phyloP scores from a whole-genome alignment of 2,329 filamentous ascomycete genomes.

The Ascochyta fabae region DNA sequence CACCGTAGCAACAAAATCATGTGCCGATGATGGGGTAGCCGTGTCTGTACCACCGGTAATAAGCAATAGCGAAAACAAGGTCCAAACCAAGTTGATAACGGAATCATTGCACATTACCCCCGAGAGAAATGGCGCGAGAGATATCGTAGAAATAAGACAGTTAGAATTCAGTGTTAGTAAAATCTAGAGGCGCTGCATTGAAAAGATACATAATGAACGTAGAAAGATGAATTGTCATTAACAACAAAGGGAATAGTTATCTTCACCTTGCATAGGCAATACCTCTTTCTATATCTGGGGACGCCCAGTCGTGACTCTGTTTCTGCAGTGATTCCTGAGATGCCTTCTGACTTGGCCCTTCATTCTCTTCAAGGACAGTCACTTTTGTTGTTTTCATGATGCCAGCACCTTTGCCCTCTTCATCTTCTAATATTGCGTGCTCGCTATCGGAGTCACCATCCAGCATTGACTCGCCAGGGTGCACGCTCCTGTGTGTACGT shows the following conservation, averaged over 20 bases:
- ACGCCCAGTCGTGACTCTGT: conserved; percentile 17
- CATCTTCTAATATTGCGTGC: conserved; percentile 32
- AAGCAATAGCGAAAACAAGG: too few species aligned
- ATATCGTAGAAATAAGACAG: too few species aligned
- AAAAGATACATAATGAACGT: neutral
- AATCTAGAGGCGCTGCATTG: neutral
- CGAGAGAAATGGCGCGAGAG: too few species aligned
- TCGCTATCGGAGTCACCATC: conserved; percentile 37
- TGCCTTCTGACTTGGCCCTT: conserved; percentile 4
- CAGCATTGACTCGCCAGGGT: conserved; percentile 28
- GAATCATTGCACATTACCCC: too few species aligned
- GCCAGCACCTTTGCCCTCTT: conserved; percentile 25
- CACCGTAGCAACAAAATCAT: too few species aligned
- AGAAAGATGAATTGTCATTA: neutral
- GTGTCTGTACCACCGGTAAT: too few species aligned
- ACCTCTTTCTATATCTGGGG: conserved; percentile 9
- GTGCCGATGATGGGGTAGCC: too few species aligned
- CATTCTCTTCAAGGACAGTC: conserved; percentile 19
- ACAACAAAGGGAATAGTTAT: neutral
- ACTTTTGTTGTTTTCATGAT: conserved; percentile 37
- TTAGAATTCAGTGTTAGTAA: too few species aligned
- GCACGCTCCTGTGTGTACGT: conserved; percentile 6
- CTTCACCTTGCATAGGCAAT: neutral
- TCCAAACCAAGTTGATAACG: too few species aligned
- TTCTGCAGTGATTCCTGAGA: conserved; percentile 15